Evolutionary conservation across 2,329 filamentous ascomycete genomes (phyloP), one percentile per base, ranked within the genome.

Genomic region (Plectosphaerella sp.): DNA sequence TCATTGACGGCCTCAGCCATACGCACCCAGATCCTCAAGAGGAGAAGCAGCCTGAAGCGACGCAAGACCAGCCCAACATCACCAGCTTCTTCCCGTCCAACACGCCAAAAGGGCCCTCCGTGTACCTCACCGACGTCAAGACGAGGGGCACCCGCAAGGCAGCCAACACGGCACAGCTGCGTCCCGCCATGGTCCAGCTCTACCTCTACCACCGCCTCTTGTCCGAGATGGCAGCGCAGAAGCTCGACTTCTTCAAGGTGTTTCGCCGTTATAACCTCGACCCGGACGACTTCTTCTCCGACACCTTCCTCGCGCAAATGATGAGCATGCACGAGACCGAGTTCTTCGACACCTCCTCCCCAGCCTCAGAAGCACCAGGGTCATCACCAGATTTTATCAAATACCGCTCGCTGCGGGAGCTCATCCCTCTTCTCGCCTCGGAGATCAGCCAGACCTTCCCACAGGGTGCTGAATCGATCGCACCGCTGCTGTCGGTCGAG

Each of bases 101-200:
- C 37, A 51, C 35, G 8, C 66, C 62, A 22, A 72, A 71, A 54
- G 28, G 28, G 28, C 28, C 28, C 8, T 7, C 8, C 28, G 64
- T 82, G n/a, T 97, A 95, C 66, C 73, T 99, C 47, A 86, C 85
- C 0, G 94, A 99, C 61, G 83, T 96, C 57, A 99, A 99, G 69
- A 97, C 93, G 0, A 82, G 92, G 16, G 78, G 77, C 1, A 82
- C 79, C 4, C 74, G 71, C n/a, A 79, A 77, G 3, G 64, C 89
- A 3, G 89, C 91, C 2, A 76, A 80, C 1, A 82, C 83, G 20
- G 81, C 85, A 1, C 77, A 90, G 45, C 80, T 93, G 28, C 82
- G 88, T 11, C 89, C 90, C 0, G 89, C 91, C 1, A 83, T 87
- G 60, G 86, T 97, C 54, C 94, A 99, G 65, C 76, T 97, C 1